Evolutionary conservation across 495 filamentous ascomycete genomes (phyloP).

Genomic region (Hypoxylon subgilvum): DNA sequence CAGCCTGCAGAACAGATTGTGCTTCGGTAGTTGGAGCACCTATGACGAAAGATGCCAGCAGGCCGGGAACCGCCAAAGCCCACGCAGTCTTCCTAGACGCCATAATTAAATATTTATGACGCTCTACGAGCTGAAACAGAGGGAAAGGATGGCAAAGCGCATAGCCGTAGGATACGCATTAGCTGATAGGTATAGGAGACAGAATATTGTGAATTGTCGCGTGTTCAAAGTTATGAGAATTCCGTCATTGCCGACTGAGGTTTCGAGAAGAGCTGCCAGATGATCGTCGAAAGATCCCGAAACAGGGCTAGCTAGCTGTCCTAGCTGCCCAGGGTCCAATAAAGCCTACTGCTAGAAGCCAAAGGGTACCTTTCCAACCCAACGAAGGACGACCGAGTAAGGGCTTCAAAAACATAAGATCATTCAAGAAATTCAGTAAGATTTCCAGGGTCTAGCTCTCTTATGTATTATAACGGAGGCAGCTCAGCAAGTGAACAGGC

Average conservation of each 20-base stretch:
- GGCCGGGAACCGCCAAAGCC: constrained; percentile 33
- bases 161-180: constrained; percentile 2
- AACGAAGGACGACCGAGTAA: constrained; percentile 13
- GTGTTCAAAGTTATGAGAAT: constrained; percentile 16
- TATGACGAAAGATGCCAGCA: constrained; percentile 37
- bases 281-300: constrained; percentile 23
- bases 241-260: constrained; percentile 23
- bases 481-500: constrained; percentile 11
- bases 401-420: constrained; percentile 5
- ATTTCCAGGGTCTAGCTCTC: not conserved
- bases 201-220: constrained; percentile 1
- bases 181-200: constrained; percentile 20
- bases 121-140: constrained; percentile 17
- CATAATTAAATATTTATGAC: constrained; percentile 26
- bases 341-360: constrained; percentile 9
- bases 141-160: constrained; percentile 2
- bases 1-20: constrained; percentile 38
- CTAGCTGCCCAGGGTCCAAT: constrained; percentile 30
- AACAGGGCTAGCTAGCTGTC: constrained; percentile 24
- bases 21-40: constrained; percentile 36
- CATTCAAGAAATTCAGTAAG: constrained; percentile 11
- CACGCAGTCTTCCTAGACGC: constrained; percentile 21
- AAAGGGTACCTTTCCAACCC: constrained; percentile 11
- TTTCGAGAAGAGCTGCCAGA: constrained; percentile 25
- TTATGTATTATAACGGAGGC: not conserved